A percentile compares a stretch with the other conserved stretches of the same genome.
phyloP scores from a whole-genome alignment of 495 filamentous ascomycete genomes.

The Xylaria telfairii region DNA sequence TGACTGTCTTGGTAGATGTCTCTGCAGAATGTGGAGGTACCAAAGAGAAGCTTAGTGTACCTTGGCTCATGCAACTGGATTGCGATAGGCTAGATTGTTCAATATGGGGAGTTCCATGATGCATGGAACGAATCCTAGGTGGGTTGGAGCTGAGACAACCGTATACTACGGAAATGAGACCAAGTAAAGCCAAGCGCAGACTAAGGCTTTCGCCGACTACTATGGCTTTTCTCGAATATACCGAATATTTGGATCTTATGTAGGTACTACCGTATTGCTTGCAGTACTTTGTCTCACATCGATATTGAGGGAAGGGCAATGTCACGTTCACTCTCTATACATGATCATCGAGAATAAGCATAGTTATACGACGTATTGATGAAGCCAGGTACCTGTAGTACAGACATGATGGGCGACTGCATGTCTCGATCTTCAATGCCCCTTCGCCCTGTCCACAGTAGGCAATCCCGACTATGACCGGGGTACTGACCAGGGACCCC shows the following conservation, averaged over 20 bases:
- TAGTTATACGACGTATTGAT: not conserved
- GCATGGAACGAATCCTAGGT: not conserved
- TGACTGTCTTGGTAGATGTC: conserved; percentile 17
- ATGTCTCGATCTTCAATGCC: not conserved
- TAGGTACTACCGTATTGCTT: not conserved
- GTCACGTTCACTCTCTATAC: not conserved
- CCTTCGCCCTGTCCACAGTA: not conserved
- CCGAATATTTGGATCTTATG: no score
- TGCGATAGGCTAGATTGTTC: not conserved
- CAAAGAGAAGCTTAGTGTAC: conserved; percentile 17
- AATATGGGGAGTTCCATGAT: conserved; percentile 1
- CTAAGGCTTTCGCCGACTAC: not conserved
- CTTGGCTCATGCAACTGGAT: conserved; percentile 9
- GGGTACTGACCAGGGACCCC: not conserved
- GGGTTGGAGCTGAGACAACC: conserved; percentile 12
- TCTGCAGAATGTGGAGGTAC: conserved; percentile 7
- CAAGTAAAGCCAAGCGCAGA: conserved; percentile 6
- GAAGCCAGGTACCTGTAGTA: not conserved
- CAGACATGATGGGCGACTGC: not conserved
- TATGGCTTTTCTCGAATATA: no score
- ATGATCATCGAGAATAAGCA: not conserved
- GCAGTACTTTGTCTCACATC: not conserved
- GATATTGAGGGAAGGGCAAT: not conserved
- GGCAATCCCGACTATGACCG: not conserved
- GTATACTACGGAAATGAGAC: conserved; percentile 16